phyloP scores from a whole-genome alignment of 1,284 basidiomycete genomes.

The Mycosarcoma mackinlayi region DNA sequence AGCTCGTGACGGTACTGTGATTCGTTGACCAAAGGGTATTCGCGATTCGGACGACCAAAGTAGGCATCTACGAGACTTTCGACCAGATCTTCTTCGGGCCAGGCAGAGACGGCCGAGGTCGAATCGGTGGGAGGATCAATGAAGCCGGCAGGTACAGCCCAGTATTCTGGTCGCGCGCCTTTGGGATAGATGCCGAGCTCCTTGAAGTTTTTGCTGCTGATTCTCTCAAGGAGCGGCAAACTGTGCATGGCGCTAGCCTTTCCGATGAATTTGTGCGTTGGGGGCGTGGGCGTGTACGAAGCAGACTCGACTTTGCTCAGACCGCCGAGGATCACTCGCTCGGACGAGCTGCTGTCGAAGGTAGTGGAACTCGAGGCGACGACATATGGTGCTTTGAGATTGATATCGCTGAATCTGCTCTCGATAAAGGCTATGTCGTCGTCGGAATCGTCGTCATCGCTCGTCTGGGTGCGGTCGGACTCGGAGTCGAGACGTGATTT shows the following conservation, averaged over 20 bases:
- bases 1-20: constrained; percentile 43
- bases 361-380: constrained; percentile 1
- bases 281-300: neutral
- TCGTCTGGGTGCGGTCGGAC: constrained; percentile 2
- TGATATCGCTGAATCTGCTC: constrained; percentile 17
- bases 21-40: constrained; percentile 59
- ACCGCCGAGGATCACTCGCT: constrained; percentile 29
- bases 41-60: constrained; percentile 50
- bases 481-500: constrained; percentile 25
- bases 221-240: constrained; percentile 48
- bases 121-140: constrained; percentile 23
- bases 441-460: constrained; percentile 53
- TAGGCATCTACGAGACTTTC: constrained; percentile 48
- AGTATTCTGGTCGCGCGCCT: constrained; percentile 40
- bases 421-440: constrained; percentile 52
- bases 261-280: constrained; percentile 50
- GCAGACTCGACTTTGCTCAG: neutral
- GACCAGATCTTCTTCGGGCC: constrained; percentile 54
- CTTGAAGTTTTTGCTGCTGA: constrained; percentile 25
- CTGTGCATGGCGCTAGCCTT: constrained; percentile 58
- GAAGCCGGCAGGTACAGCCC: constrained; percentile 38
- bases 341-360: constrained; percentile 23
- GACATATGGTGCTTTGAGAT: neutral
- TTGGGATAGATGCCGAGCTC: constrained; percentile 30
- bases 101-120: constrained; percentile 11